A percentile compares a stretch with the other conserved stretches of the same genome.
Conservation (phyloP, 352 stramenopile species). For the Plasmopara viticola region DNA sequence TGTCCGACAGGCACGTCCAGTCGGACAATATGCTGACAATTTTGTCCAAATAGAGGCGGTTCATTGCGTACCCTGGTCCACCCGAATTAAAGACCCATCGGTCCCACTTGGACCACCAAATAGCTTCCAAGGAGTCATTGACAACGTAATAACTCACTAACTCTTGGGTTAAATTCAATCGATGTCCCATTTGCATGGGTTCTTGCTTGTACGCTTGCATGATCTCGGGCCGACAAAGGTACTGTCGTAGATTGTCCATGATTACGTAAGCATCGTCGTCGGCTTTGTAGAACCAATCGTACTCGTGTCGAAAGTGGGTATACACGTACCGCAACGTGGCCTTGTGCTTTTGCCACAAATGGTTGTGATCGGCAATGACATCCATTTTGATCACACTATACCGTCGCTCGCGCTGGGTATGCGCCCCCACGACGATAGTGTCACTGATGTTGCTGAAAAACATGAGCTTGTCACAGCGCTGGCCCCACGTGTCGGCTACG, state of each 20-base stretch:
- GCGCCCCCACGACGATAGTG: slow-evolving; percentile 32
- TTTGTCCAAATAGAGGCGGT: slow-evolving; percentile 59
- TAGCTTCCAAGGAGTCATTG: slow-evolving; percentile 45
- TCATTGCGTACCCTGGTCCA: slow-evolving; percentile 66
- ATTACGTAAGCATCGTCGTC: slow-evolving; percentile 83
- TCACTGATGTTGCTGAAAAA: slow-evolving; percentile 79
- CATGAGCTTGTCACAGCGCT: slow-evolving; percentile 70
- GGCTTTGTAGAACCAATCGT: slow-evolving; percentile 84
- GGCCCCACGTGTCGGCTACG: slow-evolving; percentile 74
- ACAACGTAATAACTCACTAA: slow-evolving; percentile 78
- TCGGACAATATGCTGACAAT: slow-evolving; percentile 51
- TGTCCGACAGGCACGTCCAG: slow-evolving; percentile 56
- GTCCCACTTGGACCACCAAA: slow-evolving; percentile 49
- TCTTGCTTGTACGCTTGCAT: slow-evolving; percentile 40
- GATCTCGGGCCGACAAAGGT: slow-evolving; percentile 57
- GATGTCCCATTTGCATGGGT: slow-evolving; percentile 75
- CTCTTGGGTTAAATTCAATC: slow-evolving; percentile 68
- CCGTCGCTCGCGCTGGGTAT: slow-evolving; percentile 11
- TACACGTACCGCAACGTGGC: slow-evolving; percentile 64
- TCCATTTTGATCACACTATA: slow-evolving; percentile 68
- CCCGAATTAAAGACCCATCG: slow-evolving; percentile 81
- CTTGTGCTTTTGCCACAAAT: slow-evolving; percentile 83
- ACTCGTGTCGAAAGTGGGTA: slow-evolving; percentile 64
- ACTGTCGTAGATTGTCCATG: slow-evolving; percentile 68
- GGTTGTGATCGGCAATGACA: slow-evolving; percentile 67